Evolutionary conservation across 78 protist species (phyloP), one percentile per base, ranked within the genome.

Genomic region (Tieghemostelium lacteum): DNA sequence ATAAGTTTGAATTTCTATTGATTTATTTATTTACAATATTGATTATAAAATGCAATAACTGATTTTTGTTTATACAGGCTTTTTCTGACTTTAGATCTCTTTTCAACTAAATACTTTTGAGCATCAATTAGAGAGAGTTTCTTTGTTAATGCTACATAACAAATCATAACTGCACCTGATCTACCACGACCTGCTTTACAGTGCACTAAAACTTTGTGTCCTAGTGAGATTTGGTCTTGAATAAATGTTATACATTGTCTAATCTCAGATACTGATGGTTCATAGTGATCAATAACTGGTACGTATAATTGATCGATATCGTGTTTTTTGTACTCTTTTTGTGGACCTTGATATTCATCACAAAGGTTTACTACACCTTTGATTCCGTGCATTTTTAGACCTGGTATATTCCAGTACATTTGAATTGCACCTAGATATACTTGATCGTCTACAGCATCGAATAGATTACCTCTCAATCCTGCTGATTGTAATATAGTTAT

Each of bases 161-260:
- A 75, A 3, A 88, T 77, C 2, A 73, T 73, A 28, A 88, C 60
- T 0, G 93, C 93, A 28, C 75, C 93, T 49, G 78, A 65, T 50
- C 93, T 52, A 7, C 93, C 93, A 52, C 87, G 31, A 36, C 93
- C 93, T 3, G 93, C 93, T 54, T 88, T 88, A 61, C 93, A 88
- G 39, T 88, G 93, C 12, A 88, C 49, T 19, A 70, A 88, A 10
- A 88, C 93, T 24, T 72, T 62, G 63, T 88, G 37, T 0, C 76
- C 76, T 3, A 17, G 16, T 34, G 39, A n/a, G 3, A 60, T 54
- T 20, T 73, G 72, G 22, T 66, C n/a, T 2, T 75, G 22, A 2
- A 88, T 88, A 39, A 88, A 88, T 26, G 64, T 31, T 31, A 88
- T 50, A 10, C 87, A 52, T 14, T 34, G 16, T 7, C 19, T 24